A percentile compares a stretch with the other conserved stretches of the same genome.
phyloP scores from a whole-genome alignment of 129 eudicot species.

The Deinandra increscens region DNA sequence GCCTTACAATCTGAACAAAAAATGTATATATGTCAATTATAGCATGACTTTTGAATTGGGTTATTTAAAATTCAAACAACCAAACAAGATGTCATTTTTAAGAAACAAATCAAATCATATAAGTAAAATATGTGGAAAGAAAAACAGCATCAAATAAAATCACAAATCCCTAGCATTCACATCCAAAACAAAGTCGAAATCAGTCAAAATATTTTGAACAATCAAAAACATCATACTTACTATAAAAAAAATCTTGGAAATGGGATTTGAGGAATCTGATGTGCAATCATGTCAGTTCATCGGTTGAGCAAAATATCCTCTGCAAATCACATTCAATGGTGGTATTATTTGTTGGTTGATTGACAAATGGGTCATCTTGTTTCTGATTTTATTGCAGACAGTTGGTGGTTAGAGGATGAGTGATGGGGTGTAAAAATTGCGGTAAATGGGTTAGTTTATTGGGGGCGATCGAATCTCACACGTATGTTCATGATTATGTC shows the following conservation, averaged over 20 bases:
- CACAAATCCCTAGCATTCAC: background rate
- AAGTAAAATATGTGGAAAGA: background rate
- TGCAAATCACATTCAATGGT: background rate
- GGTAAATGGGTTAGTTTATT: background rate
- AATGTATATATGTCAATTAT: background rate
- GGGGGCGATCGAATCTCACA: background rate
- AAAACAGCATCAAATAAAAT: background rate
- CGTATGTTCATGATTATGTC: background rate
- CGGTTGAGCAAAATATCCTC: slow-evolving; percentile 18
- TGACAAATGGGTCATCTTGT: slow-evolving; percentile 23
- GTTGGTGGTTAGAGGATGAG: background rate
- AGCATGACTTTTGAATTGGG: slow-evolving; percentile 6
- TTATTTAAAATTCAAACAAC: background rate
- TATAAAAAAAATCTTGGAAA: slow-evolving; percentile 31
- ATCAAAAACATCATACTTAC: slow-evolving; percentile 29
- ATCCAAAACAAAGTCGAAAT: background rate
- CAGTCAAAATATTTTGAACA: slow-evolving; percentile 13
- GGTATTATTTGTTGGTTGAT: too few species aligned
- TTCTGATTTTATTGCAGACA: slow-evolving; percentile 18
- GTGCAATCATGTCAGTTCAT: slow-evolving; percentile 32
- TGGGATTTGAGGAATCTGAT: slow-evolving; percentile 41
- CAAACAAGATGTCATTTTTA: slow-evolving; percentile 18
- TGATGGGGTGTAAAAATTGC: background rate
- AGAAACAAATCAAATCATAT: background rate
- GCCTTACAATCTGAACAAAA: slow-evolving; percentile 20